Evolutionary conservation across 106 monocot genomes (phyloP).

Genomic region (Dendrobium officinale): DNA sequence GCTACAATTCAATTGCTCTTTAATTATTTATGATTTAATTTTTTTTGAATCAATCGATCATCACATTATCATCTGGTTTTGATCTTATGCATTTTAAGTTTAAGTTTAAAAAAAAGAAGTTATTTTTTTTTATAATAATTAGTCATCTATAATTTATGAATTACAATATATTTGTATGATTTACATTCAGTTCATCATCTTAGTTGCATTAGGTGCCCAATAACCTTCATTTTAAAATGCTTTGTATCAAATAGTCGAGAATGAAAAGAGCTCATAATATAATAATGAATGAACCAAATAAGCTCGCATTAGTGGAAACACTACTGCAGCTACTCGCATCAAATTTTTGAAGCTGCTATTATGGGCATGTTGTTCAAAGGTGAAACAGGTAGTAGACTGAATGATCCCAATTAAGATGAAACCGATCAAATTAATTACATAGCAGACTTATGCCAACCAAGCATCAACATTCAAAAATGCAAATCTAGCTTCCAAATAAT

Average conservation of each 20-base stretch:
- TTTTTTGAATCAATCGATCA: neutral
- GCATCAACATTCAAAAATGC: neutral
- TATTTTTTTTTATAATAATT: neutral
- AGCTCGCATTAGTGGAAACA: neutral
- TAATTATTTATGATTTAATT: neutral
- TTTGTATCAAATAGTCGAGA: neutral
- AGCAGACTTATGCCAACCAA: neutral
- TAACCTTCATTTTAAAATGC: neutral
- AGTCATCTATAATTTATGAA: neutral
- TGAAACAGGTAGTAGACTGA: neutral
- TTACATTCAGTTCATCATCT: neutral
- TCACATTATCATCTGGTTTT: neutral
- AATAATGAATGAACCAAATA: neutral
- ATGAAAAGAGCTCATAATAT: neutral
- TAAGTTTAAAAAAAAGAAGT: too few species aligned
- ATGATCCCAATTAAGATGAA: neutral
- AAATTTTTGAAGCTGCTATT: neutral
- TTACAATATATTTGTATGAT: neutral
- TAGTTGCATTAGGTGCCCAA: neutral
- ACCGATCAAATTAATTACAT: neutral
- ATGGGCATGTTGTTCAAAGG: neutral
- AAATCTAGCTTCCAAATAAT: neutral
- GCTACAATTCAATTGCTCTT: neutral
- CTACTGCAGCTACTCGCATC: neutral
- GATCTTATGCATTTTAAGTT: too few species aligned